Evolutionary conservation across 352 stramenopile species (phyloP).

Genomic region (Elongisporangium senticosum): DNA sequence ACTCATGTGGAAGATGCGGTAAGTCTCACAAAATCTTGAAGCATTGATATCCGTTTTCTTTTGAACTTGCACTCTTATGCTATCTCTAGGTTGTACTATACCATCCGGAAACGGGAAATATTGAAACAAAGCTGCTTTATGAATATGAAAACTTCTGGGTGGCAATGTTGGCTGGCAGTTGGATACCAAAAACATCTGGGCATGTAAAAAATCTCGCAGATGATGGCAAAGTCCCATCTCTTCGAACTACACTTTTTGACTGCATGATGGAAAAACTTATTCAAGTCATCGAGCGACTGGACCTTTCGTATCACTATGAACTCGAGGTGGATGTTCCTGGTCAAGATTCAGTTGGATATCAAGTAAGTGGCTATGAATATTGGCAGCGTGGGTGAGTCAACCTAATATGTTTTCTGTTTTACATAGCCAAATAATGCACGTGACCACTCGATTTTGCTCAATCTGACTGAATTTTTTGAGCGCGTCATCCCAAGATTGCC

Average conservation of each 20-base stretch:
- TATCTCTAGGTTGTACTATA: constrained; percentile 43
- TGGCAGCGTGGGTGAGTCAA: neutral
- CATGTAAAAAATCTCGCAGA: constrained; percentile 9
- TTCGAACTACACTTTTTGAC: constrained; percentile 42
- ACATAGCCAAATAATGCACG: constrained; percentile 50
- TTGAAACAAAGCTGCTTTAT: constrained; percentile 69
- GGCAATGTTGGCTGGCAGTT: constrained; percentile 19
- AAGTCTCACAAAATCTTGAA: constrained; percentile 2
- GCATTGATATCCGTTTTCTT: neutral
- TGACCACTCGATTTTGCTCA: constrained; percentile 80
- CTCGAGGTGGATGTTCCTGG: constrained; percentile 29
- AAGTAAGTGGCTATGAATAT: constrained; percentile 26
- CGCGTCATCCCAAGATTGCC: constrained; percentile 34
- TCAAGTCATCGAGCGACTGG: constrained; percentile 40
- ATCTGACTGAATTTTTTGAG: constrained; percentile 71
- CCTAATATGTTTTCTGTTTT: constrained; percentile 1
- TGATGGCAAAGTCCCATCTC: constrained; percentile 1
- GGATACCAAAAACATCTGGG: neutral
- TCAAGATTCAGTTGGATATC: constrained; percentile 42
- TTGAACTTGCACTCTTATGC: neutral
- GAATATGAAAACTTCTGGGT: constrained; percentile 78
- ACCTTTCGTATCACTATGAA: constrained; percentile 70
- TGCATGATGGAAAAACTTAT: constrained; percentile 41
- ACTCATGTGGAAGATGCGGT: constrained; percentile 42
- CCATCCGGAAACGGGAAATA: constrained; percentile 67